Evolutionary conservation across 202 grass and related monocot genomes (phyloP), one percentile per base, ranked within the genome.

Genomic region (Musa balbisiana): DNA sequence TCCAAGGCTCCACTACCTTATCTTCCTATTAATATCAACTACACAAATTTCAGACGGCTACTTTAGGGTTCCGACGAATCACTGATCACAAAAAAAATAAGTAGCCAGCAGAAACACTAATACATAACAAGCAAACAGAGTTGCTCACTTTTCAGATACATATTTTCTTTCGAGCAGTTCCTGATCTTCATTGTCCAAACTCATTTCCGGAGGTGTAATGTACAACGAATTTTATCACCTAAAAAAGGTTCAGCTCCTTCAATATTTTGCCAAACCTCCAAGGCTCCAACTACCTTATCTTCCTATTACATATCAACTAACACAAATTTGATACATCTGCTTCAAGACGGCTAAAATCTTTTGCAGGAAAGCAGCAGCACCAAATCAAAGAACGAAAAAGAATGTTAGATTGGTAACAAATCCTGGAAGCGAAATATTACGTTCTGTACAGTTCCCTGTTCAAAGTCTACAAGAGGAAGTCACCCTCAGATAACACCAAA

Each of bases 111-210:
- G 20, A 59, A 63, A 79, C 62, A 51, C 13, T 15, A 70, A 24
- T 62, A 11, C 12, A 54, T 55, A 53, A 58, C 25, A 19, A 52
- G 16, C 49, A 82, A 67, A 59, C 20, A 64, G 77, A 64, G 15
- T 49, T 20, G 10, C 67, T 85, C 78, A 85, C 83, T 27, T 81
- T 74, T 69, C 25, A 64, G 53, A 78, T 81, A 67, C 74, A 69
- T 60, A 13, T 60, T 62, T 68, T 68, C 68, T 78, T 63, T 79
- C 79, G 2, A 23, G 60, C 62, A 72, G 26, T 64, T 62, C 67
- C 68, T 69, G 62, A 51, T 82, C 69, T 69, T 70, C 79, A 54
- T 62, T 75, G 60, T 86, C 75, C 55, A 62, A 82, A 80, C 81
- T 86, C 74, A 75, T 43, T 67, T 51, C 51, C 27, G 75, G 66